These are phyloP conservation scores for Staphylotrichum tortipilum DNA, from an alignment of 495 filamentous ascomycete species.

Conservation along the genomic window DNA sequence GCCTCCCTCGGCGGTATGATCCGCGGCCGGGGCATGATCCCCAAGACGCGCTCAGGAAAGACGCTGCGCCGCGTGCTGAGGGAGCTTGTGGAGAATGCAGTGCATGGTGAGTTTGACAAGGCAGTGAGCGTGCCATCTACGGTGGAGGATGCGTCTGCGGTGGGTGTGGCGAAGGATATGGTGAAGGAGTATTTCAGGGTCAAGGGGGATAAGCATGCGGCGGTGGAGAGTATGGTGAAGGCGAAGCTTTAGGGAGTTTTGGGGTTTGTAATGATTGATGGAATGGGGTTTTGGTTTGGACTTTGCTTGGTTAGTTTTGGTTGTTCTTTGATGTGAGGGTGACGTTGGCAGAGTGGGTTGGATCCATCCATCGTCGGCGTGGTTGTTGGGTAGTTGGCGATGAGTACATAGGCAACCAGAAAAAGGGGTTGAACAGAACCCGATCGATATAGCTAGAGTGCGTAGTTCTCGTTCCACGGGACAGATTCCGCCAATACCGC, in stretches of 20 bases:
- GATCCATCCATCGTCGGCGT: no score
- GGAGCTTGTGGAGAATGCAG: constrained; percentile 67
- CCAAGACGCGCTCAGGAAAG: constrained; percentile 84
- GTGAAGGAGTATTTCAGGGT: constrained; percentile 43
- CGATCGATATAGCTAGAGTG: no score
- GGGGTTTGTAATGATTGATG: no score
- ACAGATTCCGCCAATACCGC: no score
- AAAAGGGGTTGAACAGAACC: no score
- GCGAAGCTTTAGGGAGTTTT: constrained; percentile 18
- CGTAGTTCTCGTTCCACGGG: no score
- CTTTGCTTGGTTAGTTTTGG: no score
- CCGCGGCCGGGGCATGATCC: constrained; percentile 79
- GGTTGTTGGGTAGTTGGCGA: no score
- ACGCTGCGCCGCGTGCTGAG: constrained; percentile 71
- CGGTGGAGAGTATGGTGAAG: constrained; percentile 49
- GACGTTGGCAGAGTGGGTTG: no score
- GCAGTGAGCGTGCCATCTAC: constrained; percentile 44
- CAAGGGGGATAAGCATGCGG: constrained; percentile 38
- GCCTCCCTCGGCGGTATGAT: constrained; percentile 78
- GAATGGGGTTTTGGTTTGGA: neutral
- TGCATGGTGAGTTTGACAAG: constrained; percentile 42
- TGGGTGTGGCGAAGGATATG: constrained; percentile 40
- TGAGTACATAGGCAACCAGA: no score
- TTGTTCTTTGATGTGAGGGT: no score
- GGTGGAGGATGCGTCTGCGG: constrained; percentile 44